Conservation (phyloP, 2,329 filamentous ascomycete genomes). For the Dactylellina cionopaga region DNA sequence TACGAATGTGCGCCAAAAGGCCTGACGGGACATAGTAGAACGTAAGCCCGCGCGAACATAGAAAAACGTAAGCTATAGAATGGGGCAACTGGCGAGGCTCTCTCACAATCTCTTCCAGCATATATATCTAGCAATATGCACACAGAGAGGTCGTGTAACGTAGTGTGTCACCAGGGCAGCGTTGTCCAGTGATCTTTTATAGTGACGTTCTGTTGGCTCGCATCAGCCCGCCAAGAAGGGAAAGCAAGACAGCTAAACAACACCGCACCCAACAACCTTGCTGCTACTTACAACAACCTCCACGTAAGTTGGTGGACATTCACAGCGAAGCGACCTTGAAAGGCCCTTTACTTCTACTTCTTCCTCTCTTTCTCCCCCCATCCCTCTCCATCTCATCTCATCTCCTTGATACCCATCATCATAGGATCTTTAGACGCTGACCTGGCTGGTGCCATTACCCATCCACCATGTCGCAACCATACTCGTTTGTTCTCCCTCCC, state of each 20-base stretch:
- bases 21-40: background rate
- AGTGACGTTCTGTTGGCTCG: conserved; percentile 15
- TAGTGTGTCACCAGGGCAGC: conserved; percentile 24
- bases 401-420: conserved; percentile 11
- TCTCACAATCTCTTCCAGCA: background rate
- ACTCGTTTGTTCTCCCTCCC: conserved; percentile 38
- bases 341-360: background rate
- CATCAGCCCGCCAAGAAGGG: conserved; percentile 39
- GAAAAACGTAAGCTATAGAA: too few species aligned
- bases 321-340: background rate
- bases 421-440: background rate
- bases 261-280: too few species aligned
- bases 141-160: background rate
- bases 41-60: background rate
- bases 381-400: too few species aligned
- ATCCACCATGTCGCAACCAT: conserved; percentile 39
- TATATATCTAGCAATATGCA: too few species aligned
- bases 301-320: conserved; percentile 19
- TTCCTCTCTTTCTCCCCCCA: background rate
- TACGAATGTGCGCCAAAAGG: background rate
- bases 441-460: conserved; percentile 1
- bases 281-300: too few species aligned
- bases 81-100: background rate
- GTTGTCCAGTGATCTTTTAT: background rate
- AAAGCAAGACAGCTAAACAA: conserved; percentile 41